Base-by-base conservation (phyloP, 495 filamentous ascomycete species). In the Physcia stellaris region DNA sequence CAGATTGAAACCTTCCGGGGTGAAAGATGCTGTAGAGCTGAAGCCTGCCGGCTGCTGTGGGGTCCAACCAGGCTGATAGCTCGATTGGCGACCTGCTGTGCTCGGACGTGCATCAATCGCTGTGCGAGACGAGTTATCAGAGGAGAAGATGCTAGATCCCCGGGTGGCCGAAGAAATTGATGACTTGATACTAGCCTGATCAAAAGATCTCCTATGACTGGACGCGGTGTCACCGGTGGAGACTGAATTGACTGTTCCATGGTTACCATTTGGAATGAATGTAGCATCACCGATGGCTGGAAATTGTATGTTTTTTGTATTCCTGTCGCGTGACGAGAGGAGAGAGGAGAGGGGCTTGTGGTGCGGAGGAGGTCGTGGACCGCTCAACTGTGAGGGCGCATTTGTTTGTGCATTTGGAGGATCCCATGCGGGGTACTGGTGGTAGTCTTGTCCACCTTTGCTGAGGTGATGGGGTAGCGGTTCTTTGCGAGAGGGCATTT, bases 391-490 rank as follows among this genome's bases (percentile, higher is more conserved):
- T 10, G 76, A 69, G 36, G 62, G 64, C 15, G 60, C 53, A 44
- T 66, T 67, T 21, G 57, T 57, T 38, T 61, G 51, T 32, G 52
- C 45, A 2, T 61, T 45, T 27, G 59, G 50, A 24, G 75, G 66
- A 40, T 81, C 73, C 62, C 81, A 78, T 15, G 68, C 70, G 6
- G 86, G 86, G 59, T 94, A 94, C 51, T 94, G 88, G 57, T 95
- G 85, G 52, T 75, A 95, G 51, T 95, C 88, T 32, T 66, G 68
- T 16, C 71, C 75, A 36, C 68, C 64, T 57, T 83, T 86, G 55
- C 81, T 86, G 24, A 92, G 58, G 51, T 87, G 80, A 58, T 86
- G 80, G 12, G 86, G 83, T 32, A 79, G 67, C 29, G 79, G 82
- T 32, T 90, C 82, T 51, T 73, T 74, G 42, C 77, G 69, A 21